Evolutionary conservation across 176 grass and related monocot genomes (phyloP), one percentile per base, ranked within the genome.

Genomic region (Phragmites australis): DNA sequence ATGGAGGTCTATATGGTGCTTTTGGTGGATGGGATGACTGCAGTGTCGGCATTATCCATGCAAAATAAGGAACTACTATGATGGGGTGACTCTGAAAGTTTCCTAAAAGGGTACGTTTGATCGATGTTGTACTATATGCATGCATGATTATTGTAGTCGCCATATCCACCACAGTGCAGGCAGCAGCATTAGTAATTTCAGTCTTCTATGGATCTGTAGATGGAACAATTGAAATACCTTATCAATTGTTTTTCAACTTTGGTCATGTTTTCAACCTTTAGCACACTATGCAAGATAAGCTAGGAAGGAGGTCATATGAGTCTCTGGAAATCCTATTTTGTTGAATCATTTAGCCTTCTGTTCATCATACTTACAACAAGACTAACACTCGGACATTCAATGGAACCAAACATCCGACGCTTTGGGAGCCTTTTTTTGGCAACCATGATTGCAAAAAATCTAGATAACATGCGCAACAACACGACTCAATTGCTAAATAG

Each of bases 1-100:
- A 78, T 65, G 58, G 23, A 65, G 30, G 46, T 39, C 18, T 47
- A 30, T 65, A 8, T 39, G 59, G 39, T 51, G 75, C 75, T 65
- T 78, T 53, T 66, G 13, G 21, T 52, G 45, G 46, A 26, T 53
- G 59, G 75, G 59, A 43, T 51, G 44, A 53, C 45, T 11, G 9
- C 61, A 12, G 31, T 50, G 60, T 79, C 60, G 21, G 50, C 30
- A 41, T 79, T 49, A 40, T 79, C 59, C 47, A 41, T 4, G 61
- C 60, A 52, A 79, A 79, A 79, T 79, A 79, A 79, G 76, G 47
- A 39, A 65, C 18, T 65, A 22, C 6, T 52, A 22, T 42, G 45
- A 10, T 25, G 59, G 44, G 25, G 26, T 37, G 29, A 78, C 44
- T 22, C 6, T 60, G 23, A 21, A 29, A 59, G 40, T 29, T 57